Evolutionary conservation across 1,139 yeast genomes (phyloP), one percentile per base, ranked within the genome.

Genomic region (Yamadazyma oceani): DNA sequence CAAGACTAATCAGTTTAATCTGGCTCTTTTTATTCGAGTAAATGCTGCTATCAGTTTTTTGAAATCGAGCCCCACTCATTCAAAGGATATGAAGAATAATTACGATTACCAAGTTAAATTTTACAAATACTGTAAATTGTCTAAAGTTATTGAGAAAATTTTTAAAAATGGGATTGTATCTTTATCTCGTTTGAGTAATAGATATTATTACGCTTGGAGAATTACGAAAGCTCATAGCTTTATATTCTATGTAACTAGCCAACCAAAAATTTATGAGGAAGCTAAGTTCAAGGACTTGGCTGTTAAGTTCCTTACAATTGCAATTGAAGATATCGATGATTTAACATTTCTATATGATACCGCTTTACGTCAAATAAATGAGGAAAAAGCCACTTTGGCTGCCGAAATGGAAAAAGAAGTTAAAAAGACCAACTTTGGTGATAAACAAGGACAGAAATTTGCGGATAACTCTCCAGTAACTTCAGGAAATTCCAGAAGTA

Each of bases 121-220:
- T 57, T 54, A 43, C 11, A 54, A 47, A 39, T 47, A 45, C 27
- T 46, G 49, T 33, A 45, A 50, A 36, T 35, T 55, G 25, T 53
- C 59, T n/a, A 48, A 51, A 35, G 33, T 45, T 5, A 30, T 51
- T 33, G 58, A 57, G 36, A 50, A 44, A 31, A 37, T 57, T 11
- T 34, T 47, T n/a, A 55, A 54, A 26, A 51, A 49, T 40, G 48
- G 56, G 26, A 46, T 62, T 22, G 49, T 53, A 1, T 55, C 62
- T 0, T 39, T 66, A 42, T 53, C 64, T 3, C 52, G 56, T 26
- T 51, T 62, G 27, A 64, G 70, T 40, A 58, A 56, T 33, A 48
- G 73, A 36, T 70, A 70, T 44, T 70, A 66, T 45, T 66, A 64
- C 50, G 73, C 76, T 1, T 70, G 76, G 76, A 58, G 70, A 46